Conservation (phyloP, 768 basidiomycete species). For the Amanita pallidorosea region DNA sequence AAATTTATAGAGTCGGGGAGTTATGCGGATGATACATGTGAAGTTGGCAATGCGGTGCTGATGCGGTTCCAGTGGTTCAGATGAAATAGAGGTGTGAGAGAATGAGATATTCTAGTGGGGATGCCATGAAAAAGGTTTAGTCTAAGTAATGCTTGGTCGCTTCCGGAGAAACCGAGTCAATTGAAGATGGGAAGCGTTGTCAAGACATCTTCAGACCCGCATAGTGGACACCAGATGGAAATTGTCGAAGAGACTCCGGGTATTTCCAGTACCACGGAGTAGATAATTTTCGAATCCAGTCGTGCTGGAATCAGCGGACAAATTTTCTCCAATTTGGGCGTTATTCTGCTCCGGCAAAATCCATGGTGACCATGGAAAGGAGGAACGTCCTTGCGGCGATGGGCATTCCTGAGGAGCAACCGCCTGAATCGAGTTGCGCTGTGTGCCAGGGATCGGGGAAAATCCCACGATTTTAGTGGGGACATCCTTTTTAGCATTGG, state of each 20-base stretch:
- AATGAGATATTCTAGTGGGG: neutral
- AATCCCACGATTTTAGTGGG: conserved; percentile 29
- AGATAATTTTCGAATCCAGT: conserved; percentile 31
- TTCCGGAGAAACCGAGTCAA: neutral
- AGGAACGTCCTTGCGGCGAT: conserved; percentile 10
- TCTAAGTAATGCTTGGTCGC: neutral
- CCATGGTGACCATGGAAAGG: conserved; percentile 23
- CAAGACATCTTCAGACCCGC: neutral
- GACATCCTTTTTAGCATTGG: neutral
- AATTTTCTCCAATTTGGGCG: conserved; percentile 18
- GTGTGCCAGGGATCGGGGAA: neutral
- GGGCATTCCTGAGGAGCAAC: conserved; percentile 24
- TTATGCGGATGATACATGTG: neutral
- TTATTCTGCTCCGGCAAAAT: conserved; percentile 22
- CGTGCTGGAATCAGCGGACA: conserved; percentile 21
- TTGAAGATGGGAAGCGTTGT: no score
- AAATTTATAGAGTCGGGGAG: neutral
- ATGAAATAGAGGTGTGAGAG: neutral
- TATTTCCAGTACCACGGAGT: conserved; percentile 28
- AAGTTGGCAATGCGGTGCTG: neutral
- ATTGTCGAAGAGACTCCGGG: conserved; percentile 18
- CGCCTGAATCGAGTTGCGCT: conserved; percentile 12
- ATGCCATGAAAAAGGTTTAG: neutral
- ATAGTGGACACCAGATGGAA: conserved; percentile 10
- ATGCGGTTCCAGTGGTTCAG: neutral